Evolutionary conservation across 2,329 filamentous ascomycete genomes (phyloP), one percentile per base, ranked within the genome.

Genomic region (Talaromyces verruculosus): DNA sequence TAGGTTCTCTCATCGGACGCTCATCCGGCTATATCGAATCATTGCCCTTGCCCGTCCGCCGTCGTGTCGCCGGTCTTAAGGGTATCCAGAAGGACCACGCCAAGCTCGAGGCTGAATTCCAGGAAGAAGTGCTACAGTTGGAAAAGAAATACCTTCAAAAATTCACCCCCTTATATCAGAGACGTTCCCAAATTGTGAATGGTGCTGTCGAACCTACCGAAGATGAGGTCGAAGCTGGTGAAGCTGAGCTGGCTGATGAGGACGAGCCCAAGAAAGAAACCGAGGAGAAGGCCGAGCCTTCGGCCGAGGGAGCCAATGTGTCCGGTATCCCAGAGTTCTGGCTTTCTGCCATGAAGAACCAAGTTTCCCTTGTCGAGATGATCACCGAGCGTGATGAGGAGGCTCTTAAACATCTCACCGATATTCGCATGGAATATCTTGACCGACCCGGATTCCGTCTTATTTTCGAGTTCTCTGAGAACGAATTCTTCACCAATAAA

Each of bases 131-230:
- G 68, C 87, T 99, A 67, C 90, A 97, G 81, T 88, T 99, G 33
- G 95, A 99, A 87, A 99, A 99, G 88, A 97, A 97, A 84, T 99
- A 97, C 83, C 98, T 98, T 75, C 92, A 91, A 82, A 98, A 98
- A 83, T 99, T 97, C 83, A 96, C 92, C 64, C 95, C 95, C 68
- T 88, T 99, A 60, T 99, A 99, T 83, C 84, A 97, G 85, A 95
- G 95, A 86, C 93, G 95, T 80, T 88, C 93, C 69, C 87, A 89
- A 74, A 98, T 99, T 73, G 86, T 99, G 80, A 98, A 97, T 81
- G 95, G 95, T 73, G 82, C 83, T 69, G 79, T 84, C 67, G 95
- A 99, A 84, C 95, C 95, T 35, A 92, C 91, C 68, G 91, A 96
- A 65, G 88, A 89, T 43, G 93, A 98, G 80, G 83, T 99, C 72